Evolutionary conservation across 2,329 filamentous ascomycete genomes (phyloP).

Genomic region (Botryotinia globosa): DNA sequence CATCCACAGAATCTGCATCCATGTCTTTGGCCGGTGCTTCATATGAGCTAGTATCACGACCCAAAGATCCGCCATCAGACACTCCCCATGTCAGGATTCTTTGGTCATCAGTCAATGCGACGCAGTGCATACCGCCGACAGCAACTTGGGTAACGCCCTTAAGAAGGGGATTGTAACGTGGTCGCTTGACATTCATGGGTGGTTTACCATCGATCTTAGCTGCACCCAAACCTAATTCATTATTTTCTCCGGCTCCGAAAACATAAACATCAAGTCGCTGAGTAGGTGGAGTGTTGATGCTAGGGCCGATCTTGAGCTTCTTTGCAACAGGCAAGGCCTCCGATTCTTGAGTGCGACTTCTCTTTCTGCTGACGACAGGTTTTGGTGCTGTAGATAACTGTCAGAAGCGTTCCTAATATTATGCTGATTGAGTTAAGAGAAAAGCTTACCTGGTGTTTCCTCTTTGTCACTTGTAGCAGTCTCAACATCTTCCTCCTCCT

Average conservation of each 20-base stretch:
- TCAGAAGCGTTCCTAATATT: background rate
- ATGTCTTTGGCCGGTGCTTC: slow-evolving; percentile 61
- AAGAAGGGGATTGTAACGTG: slow-evolving; percentile 64
- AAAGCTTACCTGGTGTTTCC: background rate
- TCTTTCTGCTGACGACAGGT: background rate
- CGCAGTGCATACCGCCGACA: slow-evolving; percentile 78
- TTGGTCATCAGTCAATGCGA: slow-evolving; percentile 75
- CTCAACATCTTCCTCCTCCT: background rate
- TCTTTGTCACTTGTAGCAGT: background rate
- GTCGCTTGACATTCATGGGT: slow-evolving; percentile 70
- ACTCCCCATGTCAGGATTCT: slow-evolving; percentile 84
- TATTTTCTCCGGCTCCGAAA: slow-evolving; percentile 76
- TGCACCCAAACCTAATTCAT: slow-evolving; percentile 76
- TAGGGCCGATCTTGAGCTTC: slow-evolving; percentile 6
- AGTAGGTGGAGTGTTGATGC: background rate
- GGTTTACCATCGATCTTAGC: slow-evolving; percentile 58
- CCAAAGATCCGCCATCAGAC: slow-evolving; percentile 79
- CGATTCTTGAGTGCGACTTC: background rate
- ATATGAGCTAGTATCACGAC: slow-evolving; percentile 60
- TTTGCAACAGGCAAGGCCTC: slow-evolving; percentile 2
- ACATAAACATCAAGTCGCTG: slow-evolving; percentile 66
- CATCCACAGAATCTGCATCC: slow-evolving; percentile 46
- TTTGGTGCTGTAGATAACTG: background rate
- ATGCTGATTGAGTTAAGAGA: no score
- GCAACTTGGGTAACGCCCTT: slow-evolving; percentile 70